Evolutionary conservation across 1,284 basidiomycete species (phyloP).

Genomic region (Tilletia caries): DNA sequence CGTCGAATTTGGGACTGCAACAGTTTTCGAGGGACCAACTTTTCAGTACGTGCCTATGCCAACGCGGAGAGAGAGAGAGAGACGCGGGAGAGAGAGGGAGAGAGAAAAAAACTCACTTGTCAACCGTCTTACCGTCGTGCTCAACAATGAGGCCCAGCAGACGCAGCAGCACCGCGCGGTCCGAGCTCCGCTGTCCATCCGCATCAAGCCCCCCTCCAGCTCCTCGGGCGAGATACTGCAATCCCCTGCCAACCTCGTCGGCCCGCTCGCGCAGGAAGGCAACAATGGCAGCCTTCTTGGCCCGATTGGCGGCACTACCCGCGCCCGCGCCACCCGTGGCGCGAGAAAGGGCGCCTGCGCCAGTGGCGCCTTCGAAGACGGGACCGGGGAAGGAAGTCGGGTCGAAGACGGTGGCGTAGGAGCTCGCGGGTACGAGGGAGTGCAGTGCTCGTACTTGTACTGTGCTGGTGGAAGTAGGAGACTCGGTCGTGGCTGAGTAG

Average conservation of each 20-base stretch:
- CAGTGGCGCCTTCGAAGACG: slow-evolving; percentile 35
- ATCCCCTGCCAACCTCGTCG: slow-evolving; percentile 38
- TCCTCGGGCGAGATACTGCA: slow-evolving; percentile 32
- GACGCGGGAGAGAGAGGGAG: background rate
- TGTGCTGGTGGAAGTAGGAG: slow-evolving; percentile 15
- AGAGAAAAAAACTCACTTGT: slow-evolving; percentile 14
- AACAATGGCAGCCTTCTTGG: slow-evolving; percentile 42
- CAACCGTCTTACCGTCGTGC: slow-evolving; percentile 40
- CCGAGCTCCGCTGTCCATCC: slow-evolving; percentile 35
- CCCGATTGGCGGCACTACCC: slow-evolving; percentile 22
- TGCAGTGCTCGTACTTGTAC: slow-evolving; percentile 33
- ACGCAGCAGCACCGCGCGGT: slow-evolving; percentile 43
- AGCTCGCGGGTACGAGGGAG: slow-evolving; percentile 32
- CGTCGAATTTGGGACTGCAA: slow-evolving; percentile 23
- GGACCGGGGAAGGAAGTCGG: slow-evolving; percentile 46
- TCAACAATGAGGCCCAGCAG: slow-evolving; percentile 45
- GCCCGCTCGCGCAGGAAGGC: slow-evolving; percentile 44
- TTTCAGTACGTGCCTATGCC: no score
- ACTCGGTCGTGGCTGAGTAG: slow-evolving; percentile 23
- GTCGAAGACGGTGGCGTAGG: slow-evolving; percentile 44
- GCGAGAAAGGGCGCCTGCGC: slow-evolving; percentile 34
- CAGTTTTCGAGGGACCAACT: no score
- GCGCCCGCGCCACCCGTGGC: slow-evolving; percentile 24
- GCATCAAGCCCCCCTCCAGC: background rate
- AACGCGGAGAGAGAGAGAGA: background rate